These are phyloP conservation scores for Galerina marginata DNA, from an alignment of 768 basidiomycete species.

Conservation along the genomic window DNA sequence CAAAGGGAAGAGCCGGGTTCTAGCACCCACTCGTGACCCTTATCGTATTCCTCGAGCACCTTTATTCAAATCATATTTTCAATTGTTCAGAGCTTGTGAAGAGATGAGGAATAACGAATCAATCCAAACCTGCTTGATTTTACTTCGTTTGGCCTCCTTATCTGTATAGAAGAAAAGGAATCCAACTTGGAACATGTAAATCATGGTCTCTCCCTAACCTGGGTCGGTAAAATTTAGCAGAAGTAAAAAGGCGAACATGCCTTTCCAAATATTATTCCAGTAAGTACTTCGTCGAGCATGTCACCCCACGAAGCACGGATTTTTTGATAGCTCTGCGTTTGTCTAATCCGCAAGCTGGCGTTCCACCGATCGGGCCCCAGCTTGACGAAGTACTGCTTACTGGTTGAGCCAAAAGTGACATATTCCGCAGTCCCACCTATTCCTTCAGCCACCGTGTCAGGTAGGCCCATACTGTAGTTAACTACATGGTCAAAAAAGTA, in stretches of 20 bases:
- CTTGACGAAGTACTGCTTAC: neutral
- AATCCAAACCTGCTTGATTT: slow-evolving; percentile 1
- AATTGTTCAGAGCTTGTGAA: neutral
- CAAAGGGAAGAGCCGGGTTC: slow-evolving; percentile 10
- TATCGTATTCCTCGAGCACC: slow-evolving; percentile 6
- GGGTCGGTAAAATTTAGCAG: too few relatives aligned
- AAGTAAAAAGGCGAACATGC: neutral
- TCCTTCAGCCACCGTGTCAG: neutral
- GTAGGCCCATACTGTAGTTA: neutral
- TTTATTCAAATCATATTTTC: neutral
- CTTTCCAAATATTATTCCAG: neutral
- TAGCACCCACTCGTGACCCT: slow-evolving; percentile 2
- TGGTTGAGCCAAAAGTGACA: slow-evolving; percentile 10
- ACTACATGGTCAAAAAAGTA: neutral
- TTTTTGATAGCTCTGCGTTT: neutral
- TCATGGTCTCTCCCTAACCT: slow-evolving; percentile 7
- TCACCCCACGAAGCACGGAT: neutral
- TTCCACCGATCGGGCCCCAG: neutral
- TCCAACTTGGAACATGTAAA: neutral
- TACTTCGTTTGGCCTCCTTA: slow-evolving; percentile 6
- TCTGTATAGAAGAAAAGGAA: slow-evolving; percentile 5
- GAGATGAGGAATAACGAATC: neutral
- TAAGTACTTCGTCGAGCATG: neutral
- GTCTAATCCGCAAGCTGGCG: neutral
- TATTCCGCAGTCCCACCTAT: slow-evolving; percentile 1